Evolutionary conservation across 2,329 filamentous ascomycete species (phyloP).

Genomic region (Cladosporium colombiae): DNA sequence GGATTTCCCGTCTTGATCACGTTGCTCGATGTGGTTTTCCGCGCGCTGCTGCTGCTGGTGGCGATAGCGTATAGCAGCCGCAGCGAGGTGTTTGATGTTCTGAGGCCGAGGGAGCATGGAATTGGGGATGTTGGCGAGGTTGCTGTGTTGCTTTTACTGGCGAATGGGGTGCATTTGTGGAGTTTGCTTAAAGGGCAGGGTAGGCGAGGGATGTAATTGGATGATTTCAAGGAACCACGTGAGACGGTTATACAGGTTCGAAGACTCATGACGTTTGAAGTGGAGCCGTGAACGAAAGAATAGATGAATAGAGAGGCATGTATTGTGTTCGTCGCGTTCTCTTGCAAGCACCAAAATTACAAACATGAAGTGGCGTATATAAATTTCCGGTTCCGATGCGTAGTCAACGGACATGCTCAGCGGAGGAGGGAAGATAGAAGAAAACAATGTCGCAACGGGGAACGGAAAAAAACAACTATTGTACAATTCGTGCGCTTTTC

Average conservation of each 20-base stretch:
- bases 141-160: conserved; percentile 25
- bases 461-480: conserved; percentile 3
- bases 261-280: not conserved
- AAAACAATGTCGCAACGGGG: not conserved
- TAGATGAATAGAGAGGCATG: not conserved
- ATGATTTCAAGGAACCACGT: not conserved
- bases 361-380: conserved; percentile 2
- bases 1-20: conserved; percentile 40
- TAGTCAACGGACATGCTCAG: not conserved
- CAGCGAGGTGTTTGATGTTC: conserved; percentile 28
- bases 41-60: conserved; percentile 26
- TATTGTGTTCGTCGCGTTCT: not conserved
- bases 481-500: conserved; percentile 7
- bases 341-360: not conserved
- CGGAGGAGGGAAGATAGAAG: not conserved
- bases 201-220: no score
- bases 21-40: conserved; percentile 32
- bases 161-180: conserved; percentile 36
- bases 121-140: conserved; percentile 25
- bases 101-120: conserved; percentile 29
- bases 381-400: not conserved
- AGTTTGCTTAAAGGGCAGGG: conserved; percentile 33
- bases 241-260: not conserved
- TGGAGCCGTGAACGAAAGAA: not conserved
- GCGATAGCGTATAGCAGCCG: conserved; percentile 30